A percentile compares a stretch with the other conserved stretches of the same genome.
phyloP scores from a whole-genome alignment of 2,329 filamentous ascomycete species.

The Venturia nashicola region DNA sequence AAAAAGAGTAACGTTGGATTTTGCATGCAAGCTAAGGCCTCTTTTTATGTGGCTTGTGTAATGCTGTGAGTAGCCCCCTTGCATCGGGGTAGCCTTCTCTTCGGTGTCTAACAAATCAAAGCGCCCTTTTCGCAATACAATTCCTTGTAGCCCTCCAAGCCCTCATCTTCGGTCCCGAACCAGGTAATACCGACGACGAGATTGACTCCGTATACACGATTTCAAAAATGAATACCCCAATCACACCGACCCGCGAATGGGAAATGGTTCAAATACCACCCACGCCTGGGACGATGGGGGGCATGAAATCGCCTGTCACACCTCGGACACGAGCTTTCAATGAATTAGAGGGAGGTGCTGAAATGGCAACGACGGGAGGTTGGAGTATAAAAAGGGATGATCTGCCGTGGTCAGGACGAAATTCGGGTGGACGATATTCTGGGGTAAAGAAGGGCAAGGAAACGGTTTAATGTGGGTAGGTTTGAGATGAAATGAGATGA shows the following conservation, averaged over 20 bases:
- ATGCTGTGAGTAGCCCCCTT: conserved; percentile 53
- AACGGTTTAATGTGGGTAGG: background rate
- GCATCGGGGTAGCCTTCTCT: no score
- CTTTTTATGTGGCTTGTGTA: conserved; percentile 50
- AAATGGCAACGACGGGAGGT: background rate
- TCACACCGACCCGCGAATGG: conserved; percentile 38
- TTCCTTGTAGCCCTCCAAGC: conserved; percentile 48
- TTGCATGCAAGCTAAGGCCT: conserved; percentile 56
- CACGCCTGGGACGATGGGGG: conserved; percentile 26
- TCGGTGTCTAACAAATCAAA: no score
- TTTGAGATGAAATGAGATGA: background rate
- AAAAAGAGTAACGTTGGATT: conserved; percentile 41
- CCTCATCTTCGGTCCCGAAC: conserved; percentile 35
- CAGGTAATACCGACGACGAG: conserved; percentile 18
- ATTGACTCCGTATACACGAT: conserved; percentile 33
- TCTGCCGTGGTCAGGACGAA: background rate
- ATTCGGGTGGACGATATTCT: background rate
- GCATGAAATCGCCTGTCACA: conserved; percentile 34
- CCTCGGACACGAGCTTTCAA: conserved; percentile 58
- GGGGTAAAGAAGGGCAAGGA: background rate
- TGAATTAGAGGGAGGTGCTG: conserved; percentile 27
- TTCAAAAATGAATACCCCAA: conserved; percentile 28
- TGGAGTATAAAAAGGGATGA: background rate
- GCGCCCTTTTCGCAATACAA: conserved; percentile 20
- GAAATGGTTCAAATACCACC: conserved; percentile 41